Conservation (phyloP, 116 monocot genomes). For the Dioscorea cayenensis region DNA sequence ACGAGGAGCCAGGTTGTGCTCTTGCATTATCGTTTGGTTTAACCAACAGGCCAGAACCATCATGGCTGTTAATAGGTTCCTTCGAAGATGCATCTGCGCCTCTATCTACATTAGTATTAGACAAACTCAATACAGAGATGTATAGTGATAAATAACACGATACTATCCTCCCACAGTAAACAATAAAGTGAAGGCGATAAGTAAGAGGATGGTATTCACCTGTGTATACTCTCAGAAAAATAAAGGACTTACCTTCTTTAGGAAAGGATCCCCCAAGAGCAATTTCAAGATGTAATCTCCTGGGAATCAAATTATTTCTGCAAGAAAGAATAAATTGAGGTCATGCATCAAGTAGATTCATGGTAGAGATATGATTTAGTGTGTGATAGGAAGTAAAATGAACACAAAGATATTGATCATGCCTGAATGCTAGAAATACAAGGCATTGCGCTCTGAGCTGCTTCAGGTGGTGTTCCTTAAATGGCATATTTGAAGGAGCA, state of each 20-base stretch:
- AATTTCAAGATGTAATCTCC: slow-evolving; percentile 91
- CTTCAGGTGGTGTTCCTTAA: slow-evolving; percentile 93
- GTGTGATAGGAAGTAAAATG: background rate
- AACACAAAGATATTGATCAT: slow-evolving; percentile 14
- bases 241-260: slow-evolving; percentile 54
- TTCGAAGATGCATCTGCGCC: slow-evolving; percentile 30
- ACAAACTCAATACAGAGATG: slow-evolving; percentile 11
- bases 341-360: background rate
- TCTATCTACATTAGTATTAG: slow-evolving; percentile 28
- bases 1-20: slow-evolving; percentile 21
- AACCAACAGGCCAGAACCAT: slow-evolving; percentile 35
- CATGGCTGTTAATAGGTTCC: slow-evolving; percentile 47
- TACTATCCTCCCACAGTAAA: background rate
- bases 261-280: slow-evolving; percentile 60
- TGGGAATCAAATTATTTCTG: slow-evolving; percentile 88
- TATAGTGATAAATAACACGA: background rate
- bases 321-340: slow-evolving; percentile 8
- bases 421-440: slow-evolving; percentile 99
- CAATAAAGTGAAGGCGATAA: too few relatives aligned
- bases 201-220: background rate
- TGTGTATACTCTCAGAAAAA: background rate
- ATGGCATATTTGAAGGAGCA: slow-evolving; percentile 49
- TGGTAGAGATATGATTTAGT: background rate
- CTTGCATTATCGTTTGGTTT: slow-evolving; percentile 33
- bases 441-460: slow-evolving; percentile 99